A percentile compares a stretch with the other conserved stretches of the same genome.
Conservation (phyloP, 257 asterid species). For the Nicotiana knightiana region DNA sequence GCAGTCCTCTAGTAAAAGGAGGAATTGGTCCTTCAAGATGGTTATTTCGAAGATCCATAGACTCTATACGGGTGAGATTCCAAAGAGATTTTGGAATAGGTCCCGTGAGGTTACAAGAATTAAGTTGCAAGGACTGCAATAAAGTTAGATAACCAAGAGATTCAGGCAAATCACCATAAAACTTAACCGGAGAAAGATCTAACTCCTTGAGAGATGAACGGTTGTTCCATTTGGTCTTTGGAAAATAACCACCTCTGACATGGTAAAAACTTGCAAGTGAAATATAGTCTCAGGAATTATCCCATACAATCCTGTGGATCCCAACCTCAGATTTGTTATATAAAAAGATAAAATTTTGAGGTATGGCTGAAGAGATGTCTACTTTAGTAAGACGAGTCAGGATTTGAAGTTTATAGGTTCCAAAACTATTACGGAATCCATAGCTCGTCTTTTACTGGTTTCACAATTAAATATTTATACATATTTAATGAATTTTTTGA, state of each 20-base stretch:
- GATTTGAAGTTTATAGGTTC: no score
- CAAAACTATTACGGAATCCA: no score
- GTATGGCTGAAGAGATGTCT: background rate
- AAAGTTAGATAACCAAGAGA: background rate
- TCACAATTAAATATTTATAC: no score
- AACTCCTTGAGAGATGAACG: background rate
- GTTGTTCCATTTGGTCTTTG: background rate
- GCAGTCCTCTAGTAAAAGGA: background rate
- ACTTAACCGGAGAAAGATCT: background rate
- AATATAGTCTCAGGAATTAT: background rate
- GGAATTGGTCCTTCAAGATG: background rate
- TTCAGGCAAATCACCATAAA: background rate
- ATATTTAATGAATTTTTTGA: no score
- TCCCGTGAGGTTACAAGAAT: no score
- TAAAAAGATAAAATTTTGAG: slow-evolving; percentile 12
- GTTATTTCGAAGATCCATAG: background rate
- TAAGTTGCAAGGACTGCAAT: background rate
- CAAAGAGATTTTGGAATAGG: no score
- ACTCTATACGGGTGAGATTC: background rate
- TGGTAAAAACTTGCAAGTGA: background rate
- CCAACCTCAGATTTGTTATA: background rate
- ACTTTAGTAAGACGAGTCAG: background rate
- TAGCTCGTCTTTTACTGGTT: no score
- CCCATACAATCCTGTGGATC: background rate
- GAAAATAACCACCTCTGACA: background rate